phyloP scores from a whole-genome alignment of 805 yeast genomes.

The Candida incommunis region DNA sequence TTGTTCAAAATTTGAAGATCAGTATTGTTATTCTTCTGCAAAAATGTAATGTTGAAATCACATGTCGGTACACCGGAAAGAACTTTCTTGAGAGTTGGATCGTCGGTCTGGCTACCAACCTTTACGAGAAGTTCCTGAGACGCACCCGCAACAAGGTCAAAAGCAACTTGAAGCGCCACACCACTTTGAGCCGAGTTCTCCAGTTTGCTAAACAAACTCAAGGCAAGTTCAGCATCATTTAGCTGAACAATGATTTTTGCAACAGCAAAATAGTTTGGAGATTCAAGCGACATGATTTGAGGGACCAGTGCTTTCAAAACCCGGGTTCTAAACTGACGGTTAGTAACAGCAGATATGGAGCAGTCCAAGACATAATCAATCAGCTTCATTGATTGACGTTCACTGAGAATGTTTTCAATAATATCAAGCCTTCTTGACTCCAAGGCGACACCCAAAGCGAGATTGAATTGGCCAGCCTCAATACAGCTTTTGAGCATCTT shows the following conservation, averaged over 20 bases:
- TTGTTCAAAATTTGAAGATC: slow-evolving; percentile 71
- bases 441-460: slow-evolving; percentile 81
- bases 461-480: slow-evolving; percentile 50
- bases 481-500: slow-evolving; percentile 77
- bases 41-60: slow-evolving; percentile 79
- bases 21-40: slow-evolving; percentile 74
- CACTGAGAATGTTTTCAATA: slow-evolving; percentile 42
- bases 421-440: slow-evolving; percentile 82
- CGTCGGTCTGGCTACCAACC: slow-evolving; percentile 21
- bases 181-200: slow-evolving; percentile 31
- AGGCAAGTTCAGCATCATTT: slow-evolving; percentile 62
- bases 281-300: slow-evolving; percentile 39
- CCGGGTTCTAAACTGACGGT: slow-evolving; percentile 49
- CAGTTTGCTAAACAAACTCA: slow-evolving; percentile 49
- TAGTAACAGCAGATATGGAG: slow-evolving; percentile 50
- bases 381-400: slow-evolving; percentile 10
- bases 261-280: slow-evolving; percentile 71
- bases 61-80: slow-evolving; percentile 89
- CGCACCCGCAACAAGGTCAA: slow-evolving; percentile 84
- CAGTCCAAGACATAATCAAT: slow-evolving; percentile 53
- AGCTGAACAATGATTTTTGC: slow-evolving; percentile 81
- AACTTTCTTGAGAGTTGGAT: slow-evolving; percentile 42
- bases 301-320: slow-evolving; percentile 50
- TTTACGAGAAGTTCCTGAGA: slow-evolving; percentile 71
- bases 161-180: slow-evolving; percentile 84